These are phyloP conservation scores for Priceomyces melissophilus DNA, from an alignment of 805 yeast species.

Conservation along the genomic window DNA sequence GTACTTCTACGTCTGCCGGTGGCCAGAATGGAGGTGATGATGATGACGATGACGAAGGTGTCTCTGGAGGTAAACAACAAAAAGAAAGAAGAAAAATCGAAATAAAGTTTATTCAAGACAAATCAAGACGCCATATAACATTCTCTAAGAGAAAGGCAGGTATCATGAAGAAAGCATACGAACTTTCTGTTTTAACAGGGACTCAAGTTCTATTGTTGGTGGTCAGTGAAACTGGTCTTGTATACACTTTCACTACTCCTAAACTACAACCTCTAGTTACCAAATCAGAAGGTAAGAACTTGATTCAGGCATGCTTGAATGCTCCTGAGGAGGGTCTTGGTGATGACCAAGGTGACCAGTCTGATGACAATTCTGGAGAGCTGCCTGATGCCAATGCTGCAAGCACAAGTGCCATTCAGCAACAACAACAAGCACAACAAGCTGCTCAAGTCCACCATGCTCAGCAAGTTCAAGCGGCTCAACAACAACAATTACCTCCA, in stretches of 20 bases:
- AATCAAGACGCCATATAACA: slow-evolving; percentile 96
- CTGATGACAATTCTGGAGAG: slow-evolving; percentile 46
- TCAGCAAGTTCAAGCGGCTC: slow-evolving; percentile 25
- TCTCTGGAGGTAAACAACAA: slow-evolving; percentile 44
- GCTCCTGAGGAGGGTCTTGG: slow-evolving; percentile 87
- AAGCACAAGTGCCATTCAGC: slow-evolving; percentile 16
- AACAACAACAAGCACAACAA: slow-evolving; percentile 24
- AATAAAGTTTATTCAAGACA: slow-evolving; percentile 95
- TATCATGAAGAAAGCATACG: slow-evolving; percentile 99
- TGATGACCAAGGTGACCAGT: slow-evolving; percentile 56
- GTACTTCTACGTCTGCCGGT: slow-evolving; percentile 20
- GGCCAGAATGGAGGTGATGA: slow-evolving; percentile 35
- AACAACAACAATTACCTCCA: slow-evolving; percentile 36
- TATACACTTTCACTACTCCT: slow-evolving; percentile 98
- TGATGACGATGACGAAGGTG: slow-evolving; percentile 52
- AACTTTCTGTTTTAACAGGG: slow-evolving; percentile 92
- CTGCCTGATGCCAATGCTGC: slow-evolving; percentile 40
- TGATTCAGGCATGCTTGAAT: slow-evolving; percentile 93
- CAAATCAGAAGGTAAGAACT: slow-evolving; percentile 93
- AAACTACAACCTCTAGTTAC: slow-evolving; percentile 97
- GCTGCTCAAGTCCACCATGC: slow-evolving; percentile 19
- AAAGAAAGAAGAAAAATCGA: slow-evolving; percentile 84
- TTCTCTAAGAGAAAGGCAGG: slow-evolving; percentile 98
- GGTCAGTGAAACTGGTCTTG: slow-evolving; percentile 97
- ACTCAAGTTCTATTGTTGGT: slow-evolving; percentile 93